A percentile compares a stretch with the other conserved stretches of the same genome.
Evolutionary conservation across 2,329 filamentous ascomycete genomes (phyloP).

Genomic region (Sarocladium strictum): DNA sequence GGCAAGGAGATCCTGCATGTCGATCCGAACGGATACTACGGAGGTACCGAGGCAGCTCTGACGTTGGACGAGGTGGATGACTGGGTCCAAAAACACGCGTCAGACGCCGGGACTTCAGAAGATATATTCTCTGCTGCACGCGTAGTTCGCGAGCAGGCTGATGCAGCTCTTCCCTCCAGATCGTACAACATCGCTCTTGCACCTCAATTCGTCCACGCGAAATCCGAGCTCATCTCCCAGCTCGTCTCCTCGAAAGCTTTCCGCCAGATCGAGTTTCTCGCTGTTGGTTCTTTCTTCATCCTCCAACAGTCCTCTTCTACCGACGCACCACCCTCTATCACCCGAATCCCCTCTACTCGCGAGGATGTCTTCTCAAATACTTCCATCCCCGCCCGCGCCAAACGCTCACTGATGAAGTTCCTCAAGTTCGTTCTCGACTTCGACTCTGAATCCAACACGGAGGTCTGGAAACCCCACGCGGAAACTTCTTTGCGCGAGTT

Average conservation of each 20-base stretch:
- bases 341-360: conserved; percentile 77
- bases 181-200: conserved; percentile 79
- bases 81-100: conserved; percentile 52
- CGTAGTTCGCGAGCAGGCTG: conserved; percentile 27
- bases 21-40: conserved; percentile 84
- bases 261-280: conserved; percentile 85
- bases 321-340: conserved; percentile 36
- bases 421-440: conserved; percentile 78
- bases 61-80: conserved; percentile 74
- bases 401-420: conserved; percentile 88
- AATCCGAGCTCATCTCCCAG: conserved; percentile 68
- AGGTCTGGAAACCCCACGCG: conserved; percentile 54
- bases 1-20: conserved; percentile 87
- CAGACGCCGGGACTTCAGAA: neutral
- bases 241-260: conserved; percentile 88
- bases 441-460: conserved; percentile 48
- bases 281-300: conserved; percentile 89
- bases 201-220: conserved; percentile 80
- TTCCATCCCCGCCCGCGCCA: conserved; percentile 70
- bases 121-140: conserved; percentile 22
- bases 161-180: conserved; percentile 45
- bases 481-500: conserved; percentile 51
- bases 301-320: conserved; percentile 38
- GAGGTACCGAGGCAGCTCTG: conserved; percentile 77
- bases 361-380: conserved; percentile 86